Evolutionary conservation across 768 basidiomycete species (phyloP), one percentile per base, ranked within the genome.

Genomic region (Tulasnella sp.): DNA sequence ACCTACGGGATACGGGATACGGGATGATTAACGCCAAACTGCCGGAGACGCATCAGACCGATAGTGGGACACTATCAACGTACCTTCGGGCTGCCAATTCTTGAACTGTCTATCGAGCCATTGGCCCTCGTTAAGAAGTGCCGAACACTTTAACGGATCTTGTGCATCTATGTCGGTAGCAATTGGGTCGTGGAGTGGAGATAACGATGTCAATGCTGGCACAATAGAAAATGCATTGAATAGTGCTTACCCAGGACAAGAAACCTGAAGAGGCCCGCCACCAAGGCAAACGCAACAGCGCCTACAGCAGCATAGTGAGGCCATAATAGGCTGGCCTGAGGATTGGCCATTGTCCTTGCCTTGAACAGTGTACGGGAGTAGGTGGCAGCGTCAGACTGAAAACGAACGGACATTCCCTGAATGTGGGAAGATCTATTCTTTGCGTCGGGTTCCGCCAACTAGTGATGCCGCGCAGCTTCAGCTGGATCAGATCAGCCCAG

Each of bases 81-180:
- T 59, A 84, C 90, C 88, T 59, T 88, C 78, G 2, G 91, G 91
- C 66, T 96, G 91, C 91, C 91, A 96, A 64, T 82, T 83, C 59
- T 67, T 73, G 66, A 76, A 75, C 37, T 66, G 69, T 23, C 69
- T 67, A 66, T 90, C 90, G 55, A 90, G 67, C 90, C 90, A 94
- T 63, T 76, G 77, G 27, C 91, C 91, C 37, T 72, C 73, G 46
- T 75, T 82, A 45, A 91, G 67, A 25, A 92, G 68, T 4, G 86
- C 75, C 58, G 76, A 71, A 66, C 91, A 93, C 65, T 80, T 84
- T 52, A 77, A 72, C 12, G 83, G 80, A 68, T 92, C 90, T 6
- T 74, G 69, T 67, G 75, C 77, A 68, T 87, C 91, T 91, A 60
- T 19, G n/a, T n/a, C n/a, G 2, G 27, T 32, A 42, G 12, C 4